Evolutionary conservation across 2,329 filamentous ascomycete species (phyloP).

Genomic region (Cladophialophora carrionii): DNA sequence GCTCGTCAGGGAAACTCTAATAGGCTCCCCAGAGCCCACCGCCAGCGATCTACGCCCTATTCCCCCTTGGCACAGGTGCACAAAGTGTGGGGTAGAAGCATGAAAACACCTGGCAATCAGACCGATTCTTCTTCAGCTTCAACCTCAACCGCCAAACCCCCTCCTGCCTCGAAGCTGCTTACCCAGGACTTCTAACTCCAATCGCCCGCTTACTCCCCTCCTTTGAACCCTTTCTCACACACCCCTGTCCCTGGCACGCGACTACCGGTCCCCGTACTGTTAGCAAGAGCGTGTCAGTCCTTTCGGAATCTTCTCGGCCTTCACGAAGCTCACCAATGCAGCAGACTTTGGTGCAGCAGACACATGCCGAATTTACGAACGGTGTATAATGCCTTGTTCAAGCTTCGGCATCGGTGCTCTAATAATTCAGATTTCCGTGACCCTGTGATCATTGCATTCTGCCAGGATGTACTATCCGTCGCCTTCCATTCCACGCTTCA

Average conservation of each 20-base stretch:
- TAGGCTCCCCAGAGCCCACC: conserved; percentile 4
- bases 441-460: background rate
- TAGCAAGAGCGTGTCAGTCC: background rate
- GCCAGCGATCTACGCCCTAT: conserved; percentile 16
- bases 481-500: background rate
- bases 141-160: background rate
- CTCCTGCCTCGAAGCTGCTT: background rate
- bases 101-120: background rate
- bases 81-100: conserved; percentile 22
- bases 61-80: conserved; percentile 6
- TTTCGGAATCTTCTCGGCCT: conserved; percentile 4
- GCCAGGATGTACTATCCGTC: background rate
- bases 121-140: background rate
- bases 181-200: background rate
- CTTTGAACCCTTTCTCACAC: background rate
- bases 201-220: background rate
- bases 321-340: background rate
- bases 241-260: conserved; percentile 3
- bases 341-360: background rate
- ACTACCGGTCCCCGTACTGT: background rate
- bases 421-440: background rate
- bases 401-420: conserved; percentile 3
- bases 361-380: background rate
- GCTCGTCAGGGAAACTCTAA: conserved; percentile 1
- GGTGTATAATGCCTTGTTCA: background rate